Percentiles rank a stretch among this genome's conserved stretches.
Conservation (phyloP, 108 stramenopile genomes). For the Nitzschia sp. region DNA sequence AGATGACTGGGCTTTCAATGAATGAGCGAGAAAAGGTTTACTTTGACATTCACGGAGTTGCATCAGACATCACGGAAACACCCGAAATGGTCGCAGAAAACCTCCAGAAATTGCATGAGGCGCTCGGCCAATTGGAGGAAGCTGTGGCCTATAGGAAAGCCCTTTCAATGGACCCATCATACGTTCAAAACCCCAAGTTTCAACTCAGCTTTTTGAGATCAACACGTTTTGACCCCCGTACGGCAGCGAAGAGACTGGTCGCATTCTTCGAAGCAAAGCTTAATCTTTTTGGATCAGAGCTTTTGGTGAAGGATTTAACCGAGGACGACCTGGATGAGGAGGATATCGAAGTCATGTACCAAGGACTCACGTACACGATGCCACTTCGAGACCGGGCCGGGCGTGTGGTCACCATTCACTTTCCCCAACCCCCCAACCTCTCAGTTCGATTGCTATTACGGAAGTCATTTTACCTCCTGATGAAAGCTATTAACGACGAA, state of each 20-base stretch:
- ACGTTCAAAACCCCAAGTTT: constrained; percentile 8
- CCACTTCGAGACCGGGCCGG: constrained; percentile 20
- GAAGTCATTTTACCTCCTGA: constrained; percentile 10
- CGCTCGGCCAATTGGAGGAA: neutral
- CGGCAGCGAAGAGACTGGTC: constrained; percentile 12
- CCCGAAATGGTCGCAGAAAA: constrained; percentile 2
- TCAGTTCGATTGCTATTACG: neutral
- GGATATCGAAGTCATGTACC: neutral
- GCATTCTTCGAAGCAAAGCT: constrained; percentile 10
- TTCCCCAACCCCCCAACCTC: neutral
- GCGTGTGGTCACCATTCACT: neutral
- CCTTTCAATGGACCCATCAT: neutral
- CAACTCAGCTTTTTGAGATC: constrained; percentile 24
- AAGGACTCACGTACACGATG: neutral
- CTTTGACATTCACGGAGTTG: constrained; percentile 34
- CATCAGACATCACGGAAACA: constrained; percentile 6
- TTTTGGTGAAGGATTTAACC: constrained; percentile 5
- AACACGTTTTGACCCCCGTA: constrained; percentile 6
- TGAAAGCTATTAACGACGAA: constrained; percentile 21
- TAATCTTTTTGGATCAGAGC: constrained; percentile 14
- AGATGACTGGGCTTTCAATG: constrained; percentile 21
- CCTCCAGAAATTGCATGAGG: neutral
- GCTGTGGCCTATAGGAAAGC: constrained; percentile 3
- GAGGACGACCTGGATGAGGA: constrained; percentile 12
- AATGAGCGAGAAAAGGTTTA: constrained; percentile 22